Conservation (phyloP, 1,139 yeast genomes). For the Wickerhamomyces sp. region DNA sequence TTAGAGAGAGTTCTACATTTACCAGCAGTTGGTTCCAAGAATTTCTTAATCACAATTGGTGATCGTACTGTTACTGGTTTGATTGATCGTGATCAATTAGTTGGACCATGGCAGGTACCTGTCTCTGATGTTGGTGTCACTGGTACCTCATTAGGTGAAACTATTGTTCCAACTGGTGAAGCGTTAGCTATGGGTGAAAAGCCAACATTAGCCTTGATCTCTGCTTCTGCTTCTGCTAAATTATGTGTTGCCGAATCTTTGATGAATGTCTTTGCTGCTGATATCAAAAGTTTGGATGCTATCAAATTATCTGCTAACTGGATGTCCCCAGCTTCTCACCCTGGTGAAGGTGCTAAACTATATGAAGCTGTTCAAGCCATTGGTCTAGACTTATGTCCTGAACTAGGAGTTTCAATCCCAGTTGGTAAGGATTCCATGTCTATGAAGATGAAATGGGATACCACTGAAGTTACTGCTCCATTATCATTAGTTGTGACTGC, state of each 20-base stretch:
- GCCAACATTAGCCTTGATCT: conserved; percentile 84
- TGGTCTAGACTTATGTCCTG: conserved; percentile 93
- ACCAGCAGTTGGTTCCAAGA: conserved; percentile 95
- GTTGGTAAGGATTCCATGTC: conserved; percentile 99
- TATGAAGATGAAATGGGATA: conserved; percentile 98
- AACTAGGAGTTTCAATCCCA: conserved; percentile 85
- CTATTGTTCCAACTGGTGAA: conserved; percentile 76
- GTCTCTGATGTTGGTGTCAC: conserved; percentile 99
- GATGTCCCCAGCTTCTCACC: conserved; percentile 98
- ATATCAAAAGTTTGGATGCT: conserved; percentile 66
- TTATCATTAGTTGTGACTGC: conserved; percentile 90
- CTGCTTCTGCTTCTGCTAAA: conserved; percentile 95
- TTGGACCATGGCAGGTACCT: conserved; percentile 99
- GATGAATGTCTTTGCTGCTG: conserved; percentile 86
- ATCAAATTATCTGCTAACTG: conserved; percentile 94
- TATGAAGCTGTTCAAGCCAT: conserved; percentile 98
- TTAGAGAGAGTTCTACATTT: conserved; percentile 76
- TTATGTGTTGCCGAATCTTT: conserved; percentile 95
- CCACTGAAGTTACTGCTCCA: conserved; percentile 91
- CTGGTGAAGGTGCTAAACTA: conserved; percentile 92
- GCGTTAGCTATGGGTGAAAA: conserved; percentile 98
- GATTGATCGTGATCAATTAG: conserved; percentile 97
- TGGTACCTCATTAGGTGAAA: conserved; percentile 79
- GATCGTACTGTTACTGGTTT: conserved; percentile 96
- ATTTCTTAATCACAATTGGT: conserved; percentile 93